Percentiles rank a stretch among this genome's conserved stretches.
phyloP scores from a whole-genome alignment of 2,329 filamentous ascomycete genomes.

The Cucurbitaria berberidis region DNA sequence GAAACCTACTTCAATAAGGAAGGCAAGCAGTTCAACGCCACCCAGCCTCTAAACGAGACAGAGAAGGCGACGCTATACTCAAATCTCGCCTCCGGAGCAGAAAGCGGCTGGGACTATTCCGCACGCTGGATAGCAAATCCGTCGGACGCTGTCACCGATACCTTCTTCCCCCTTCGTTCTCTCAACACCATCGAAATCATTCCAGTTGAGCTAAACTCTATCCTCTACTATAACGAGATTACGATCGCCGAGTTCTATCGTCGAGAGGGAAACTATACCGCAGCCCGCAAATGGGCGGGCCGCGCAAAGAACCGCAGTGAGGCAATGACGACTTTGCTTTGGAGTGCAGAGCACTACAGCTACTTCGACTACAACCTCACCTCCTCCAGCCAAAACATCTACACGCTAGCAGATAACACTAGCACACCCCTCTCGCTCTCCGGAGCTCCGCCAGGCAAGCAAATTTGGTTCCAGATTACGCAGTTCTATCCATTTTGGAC shows the following conservation, averaged over 20 bases:
- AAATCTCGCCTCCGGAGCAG: constrained; percentile 69
- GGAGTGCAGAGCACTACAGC: constrained; percentile 66
- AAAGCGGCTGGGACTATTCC: constrained; percentile 70
- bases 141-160: constrained; percentile 63
- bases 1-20: constrained; percentile 65
- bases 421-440: constrained; percentile 45
- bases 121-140: constrained; percentile 65
- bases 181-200: constrained; percentile 66
- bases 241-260: constrained; percentile 63
- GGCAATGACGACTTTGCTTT: constrained; percentile 68
- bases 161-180: constrained; percentile 69
- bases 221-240: constrained; percentile 70
- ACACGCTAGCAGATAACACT: constrained; percentile 54
- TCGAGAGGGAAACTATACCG: constrained; percentile 58
- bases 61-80: constrained; percentile 63
- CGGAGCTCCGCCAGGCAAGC: constrained; percentile 60
- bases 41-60: constrained; percentile 57
- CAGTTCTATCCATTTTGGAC: constrained; percentile 75
- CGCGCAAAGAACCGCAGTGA: constrained; percentile 62
- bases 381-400: constrained; percentile 62
- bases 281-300: constrained; percentile 57
- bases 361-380: constrained; percentile 76
- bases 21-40: constrained; percentile 65
- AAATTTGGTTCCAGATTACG: constrained; percentile 64
- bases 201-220: constrained; percentile 71